These are phyloP conservation scores for Apiotrichum domesticum DNA, from an alignment of 1,284 basidiomycete species.

Conservation along the genomic window DNA sequence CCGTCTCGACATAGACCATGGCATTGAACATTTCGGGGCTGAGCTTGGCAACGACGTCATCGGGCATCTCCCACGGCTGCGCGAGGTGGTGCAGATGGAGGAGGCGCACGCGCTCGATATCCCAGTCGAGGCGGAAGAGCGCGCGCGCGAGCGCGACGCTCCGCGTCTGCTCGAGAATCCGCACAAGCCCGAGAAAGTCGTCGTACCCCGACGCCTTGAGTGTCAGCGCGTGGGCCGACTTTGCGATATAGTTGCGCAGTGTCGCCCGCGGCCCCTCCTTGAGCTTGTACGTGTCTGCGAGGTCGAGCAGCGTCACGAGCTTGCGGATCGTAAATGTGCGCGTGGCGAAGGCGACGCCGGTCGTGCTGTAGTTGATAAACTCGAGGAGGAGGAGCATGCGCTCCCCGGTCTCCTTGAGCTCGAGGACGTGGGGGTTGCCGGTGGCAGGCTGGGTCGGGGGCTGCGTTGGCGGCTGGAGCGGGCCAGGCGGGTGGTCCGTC, in stretches of 20 bases:
- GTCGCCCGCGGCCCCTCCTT: constrained; percentile 1
- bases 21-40: not conserved
- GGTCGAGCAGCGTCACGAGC: not conserved
- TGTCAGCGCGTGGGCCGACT: not conserved
- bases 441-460: not conserved
- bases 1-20: constrained; percentile 1
- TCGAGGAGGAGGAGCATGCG: constrained; percentile 1
- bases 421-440: not conserved
- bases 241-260: not conserved
- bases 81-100: constrained; percentile 1
- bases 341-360: not conserved
- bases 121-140: constrained; percentile 4
- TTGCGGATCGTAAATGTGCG: not conserved
- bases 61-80: constrained; percentile 2
- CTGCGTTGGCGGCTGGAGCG: not conserved
- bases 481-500: too few relatives aligned
- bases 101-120: not conserved
- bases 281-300: not conserved
- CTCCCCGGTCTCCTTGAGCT: not conserved
- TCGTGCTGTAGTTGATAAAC: not conserved
- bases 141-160: not conserved
- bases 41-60: not conserved
- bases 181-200: not conserved
- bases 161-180: not conserved
- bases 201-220: not conserved